Base-by-base conservation (phyloP, 805 yeast genomes). In the Danielia reshetovae region DNA sequence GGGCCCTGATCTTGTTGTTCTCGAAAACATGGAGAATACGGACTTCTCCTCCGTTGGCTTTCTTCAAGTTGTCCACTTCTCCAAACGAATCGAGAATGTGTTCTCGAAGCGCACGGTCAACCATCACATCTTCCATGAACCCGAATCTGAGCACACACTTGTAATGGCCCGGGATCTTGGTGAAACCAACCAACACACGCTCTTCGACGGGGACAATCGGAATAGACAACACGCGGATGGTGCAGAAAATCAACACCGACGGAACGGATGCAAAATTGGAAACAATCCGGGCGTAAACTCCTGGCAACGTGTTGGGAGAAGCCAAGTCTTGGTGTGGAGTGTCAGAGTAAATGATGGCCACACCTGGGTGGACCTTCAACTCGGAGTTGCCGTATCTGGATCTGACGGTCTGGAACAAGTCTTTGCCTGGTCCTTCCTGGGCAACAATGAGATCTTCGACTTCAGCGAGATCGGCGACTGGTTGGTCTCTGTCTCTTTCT, bases 71-170 rank as follows among this genome's bases (percentile, higher is more conserved):
- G 2, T 21, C 32, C 13, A 45, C 42, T 22, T 39, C 53, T 2
- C 58, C 54, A 25, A 57, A 38, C 11, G 49, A 25, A 16, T 37
- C 34, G 29, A 59, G 39, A 6, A 59, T 58, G 19, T 29, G 36
- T 10, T 46, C 31, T 23, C 43, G 48, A 32, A 57, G 42, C 3
- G 35, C 45, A 11, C 40, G 23, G 36, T 52, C 55, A 13, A 57
- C 44, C 24, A 27, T 30, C 7, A 55, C 49, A 38, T 52, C 33
- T 43, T 70, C 74, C 72, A 68, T 69, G 49, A 73, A 75, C 3
- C 80, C 80, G 38, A 64, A 72, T 17, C 74, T 56, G 5, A 74
- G 43, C 11, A 73, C 56, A 39, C 77, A 72, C 38, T 72, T 55
- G 55, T 68, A 70, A 44, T 72, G 70, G 1, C 77, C 75, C 2